Base-by-base conservation (phyloP, 2,329 filamentous ascomycete species). In the Achaetomium macrosporum region DNA sequence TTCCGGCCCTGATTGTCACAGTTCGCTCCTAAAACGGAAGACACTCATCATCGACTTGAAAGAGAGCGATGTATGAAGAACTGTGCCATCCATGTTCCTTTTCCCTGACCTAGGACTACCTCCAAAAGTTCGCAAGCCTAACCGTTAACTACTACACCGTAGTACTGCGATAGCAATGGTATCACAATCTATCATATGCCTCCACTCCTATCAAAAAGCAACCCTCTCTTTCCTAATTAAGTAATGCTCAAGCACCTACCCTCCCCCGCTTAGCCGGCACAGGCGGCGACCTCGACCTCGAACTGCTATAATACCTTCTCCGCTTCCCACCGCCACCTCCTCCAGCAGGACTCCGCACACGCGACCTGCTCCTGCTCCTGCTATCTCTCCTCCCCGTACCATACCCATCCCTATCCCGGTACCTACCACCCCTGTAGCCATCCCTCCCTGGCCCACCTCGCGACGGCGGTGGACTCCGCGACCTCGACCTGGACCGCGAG, bases 261-360 rank as follows among this genome's bases (percentile, higher is more conserved):
- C 58, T 62, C 20, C 62, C 63, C 45, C 64, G 59, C 43, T 63
- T 62, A 20, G 59, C 55, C 25, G 47, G 42, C 42, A 31, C 51
- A 31, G 54, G 50, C 30, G 59, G 59, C 35, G 61, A 62, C 41
- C 57, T 56, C 31, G 57, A 60, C 43, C 62, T 50, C n/a, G 55
- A 59, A 15, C 52, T 55, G 19, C 61, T 62, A 39, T 58, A 57
- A 46, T 51, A 53, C 25, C 57, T 54, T 45, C 59, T 59, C 42
- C 59, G 50, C 41, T 63, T 63, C 16, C 47, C 44, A 2, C 29
- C 48, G n/a, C 10, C 41, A 1, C 25, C 39, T 19, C 49, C 40
- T 2, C 45, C 53, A 2, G 19, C 55, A 17, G 49, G 31, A 19
- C 25, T 47, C n/a, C 42, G 20, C 29, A 9, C 33, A 12, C 42